These are phyloP conservation scores for Angophora floribunda DNA, from an alignment of 345 rosid species.

Conservation along the genomic window DNA sequence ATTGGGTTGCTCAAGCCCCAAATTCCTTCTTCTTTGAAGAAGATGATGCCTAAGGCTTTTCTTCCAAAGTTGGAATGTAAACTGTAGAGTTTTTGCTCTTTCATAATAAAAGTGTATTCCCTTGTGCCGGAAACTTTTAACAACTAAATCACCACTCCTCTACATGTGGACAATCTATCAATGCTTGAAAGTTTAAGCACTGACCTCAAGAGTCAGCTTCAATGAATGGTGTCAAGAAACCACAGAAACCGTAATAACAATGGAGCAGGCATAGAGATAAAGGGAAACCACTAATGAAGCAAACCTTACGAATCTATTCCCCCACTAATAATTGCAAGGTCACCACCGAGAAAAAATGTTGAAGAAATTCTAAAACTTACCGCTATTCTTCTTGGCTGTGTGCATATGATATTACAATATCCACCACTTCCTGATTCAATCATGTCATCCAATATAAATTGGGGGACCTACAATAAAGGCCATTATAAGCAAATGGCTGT, in stretches of 20 bases:
- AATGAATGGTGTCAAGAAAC: background rate
- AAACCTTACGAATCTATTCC: background rate
- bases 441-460: constrained; percentile 91
- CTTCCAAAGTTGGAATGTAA: background rate
- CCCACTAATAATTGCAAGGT: background rate
- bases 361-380: constrained; percentile 23
- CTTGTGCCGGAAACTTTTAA: background rate
- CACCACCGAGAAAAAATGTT: background rate
- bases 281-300: background rate
- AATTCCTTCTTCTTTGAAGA: background rate
- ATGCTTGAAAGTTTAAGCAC: background rate
- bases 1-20: background rate
- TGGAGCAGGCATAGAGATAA: background rate
- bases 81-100: background rate
- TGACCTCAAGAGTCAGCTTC: background rate
- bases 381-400: constrained; percentile 93
- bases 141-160: background rate
- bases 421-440: constrained; percentile 77
- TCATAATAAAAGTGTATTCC: background rate
- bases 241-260: background rate
- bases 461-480: constrained; percentile 63
- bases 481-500: background rate
- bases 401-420: constrained; percentile 81
- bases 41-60: background rate
- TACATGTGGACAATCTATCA: background rate